Conservation (phyloP, 768 basidiomycete genomes). For the Lactarius hatsudake region DNA sequence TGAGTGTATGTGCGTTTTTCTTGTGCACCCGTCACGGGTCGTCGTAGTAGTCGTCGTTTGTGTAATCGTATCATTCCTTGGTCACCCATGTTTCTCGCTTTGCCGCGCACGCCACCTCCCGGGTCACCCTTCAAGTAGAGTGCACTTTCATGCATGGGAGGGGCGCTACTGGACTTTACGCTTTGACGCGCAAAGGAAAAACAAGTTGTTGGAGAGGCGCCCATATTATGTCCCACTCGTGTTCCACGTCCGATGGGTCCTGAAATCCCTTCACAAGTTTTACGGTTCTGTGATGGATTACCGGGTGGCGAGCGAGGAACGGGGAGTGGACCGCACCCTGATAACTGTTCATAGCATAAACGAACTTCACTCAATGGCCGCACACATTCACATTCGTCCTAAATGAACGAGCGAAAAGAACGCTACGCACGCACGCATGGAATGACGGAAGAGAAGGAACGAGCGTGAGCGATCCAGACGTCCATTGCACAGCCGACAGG, state of each 20-base stretch:
- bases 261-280: no score
- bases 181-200: slow-evolving; percentile 7
- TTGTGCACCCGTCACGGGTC: neutral
- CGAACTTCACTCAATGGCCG: neutral
- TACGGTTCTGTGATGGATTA: slow-evolving; percentile 4
- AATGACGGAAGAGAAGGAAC: neutral
- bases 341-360: neutral
- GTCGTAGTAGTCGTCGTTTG: neutral
- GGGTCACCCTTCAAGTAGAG: slow-evolving; percentile 3
- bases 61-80: neutral
- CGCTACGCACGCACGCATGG: neutral
- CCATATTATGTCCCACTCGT: neutral
- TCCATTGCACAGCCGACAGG: neutral
- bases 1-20: neutral
- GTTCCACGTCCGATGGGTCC: neutral
- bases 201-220: neutral
- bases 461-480: neutral
- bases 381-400: neutral
- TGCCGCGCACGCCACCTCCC: slow-evolving; percentile 18
- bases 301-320: neutral
- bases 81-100: neutral
- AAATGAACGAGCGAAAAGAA: slow-evolving; percentile 1
- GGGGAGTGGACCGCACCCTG: neutral
- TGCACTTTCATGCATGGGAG: neutral
- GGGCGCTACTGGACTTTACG: slow-evolving; percentile 6